Conservation (phyloP, 1,139 yeast species). For the Geotrichum phurueaensis region DNA sequence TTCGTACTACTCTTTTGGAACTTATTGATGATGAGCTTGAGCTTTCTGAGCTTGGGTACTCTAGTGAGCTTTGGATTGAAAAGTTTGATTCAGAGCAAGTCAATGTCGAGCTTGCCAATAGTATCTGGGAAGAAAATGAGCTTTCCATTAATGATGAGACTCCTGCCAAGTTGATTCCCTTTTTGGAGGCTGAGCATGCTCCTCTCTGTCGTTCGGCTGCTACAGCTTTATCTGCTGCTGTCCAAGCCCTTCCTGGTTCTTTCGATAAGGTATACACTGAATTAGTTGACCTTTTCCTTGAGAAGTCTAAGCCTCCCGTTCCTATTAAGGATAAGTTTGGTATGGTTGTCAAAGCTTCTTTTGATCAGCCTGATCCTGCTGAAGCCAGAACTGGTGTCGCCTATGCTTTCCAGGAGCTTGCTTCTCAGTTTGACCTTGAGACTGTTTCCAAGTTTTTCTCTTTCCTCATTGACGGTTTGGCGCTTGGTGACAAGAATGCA, state of each 20-base stretch:
- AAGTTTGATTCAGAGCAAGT: slow-evolving; percentile 65
- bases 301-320: slow-evolving; percentile 67
- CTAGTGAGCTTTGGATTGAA: slow-evolving; percentile 72
- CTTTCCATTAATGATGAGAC: slow-evolving; percentile 44
- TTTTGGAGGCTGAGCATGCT: slow-evolving; percentile 21
- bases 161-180: slow-evolving; percentile 22
- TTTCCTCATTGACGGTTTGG: slow-evolving; percentile 55
- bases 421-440: slow-evolving; percentile 41
- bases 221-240: slow-evolving; percentile 51
- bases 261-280: slow-evolving; percentile 40
- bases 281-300: slow-evolving; percentile 51
- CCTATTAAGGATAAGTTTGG: slow-evolving; percentile 77
- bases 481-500: slow-evolving; percentile 67
- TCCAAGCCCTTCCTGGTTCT: slow-evolving; percentile 32
- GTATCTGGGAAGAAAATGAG: slow-evolving; percentile 79
- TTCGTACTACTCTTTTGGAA: slow-evolving; percentile 73
- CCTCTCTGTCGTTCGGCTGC: slow-evolving; percentile 59
- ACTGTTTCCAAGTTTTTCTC: slow-evolving; percentile 47
- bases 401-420: slow-evolving; percentile 53
- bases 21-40: slow-evolving; percentile 84
- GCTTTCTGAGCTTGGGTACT: slow-evolving; percentile 49
- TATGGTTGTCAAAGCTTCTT: slow-evolving; percentile 57
- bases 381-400: slow-evolving; percentile 81
- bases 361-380: slow-evolving; percentile 68
- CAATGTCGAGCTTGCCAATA: slow-evolving; percentile 60